Evolutionary conservation across 495 filamentous ascomycete species (phyloP).

Genomic region (Xylaria telfairii): DNA sequence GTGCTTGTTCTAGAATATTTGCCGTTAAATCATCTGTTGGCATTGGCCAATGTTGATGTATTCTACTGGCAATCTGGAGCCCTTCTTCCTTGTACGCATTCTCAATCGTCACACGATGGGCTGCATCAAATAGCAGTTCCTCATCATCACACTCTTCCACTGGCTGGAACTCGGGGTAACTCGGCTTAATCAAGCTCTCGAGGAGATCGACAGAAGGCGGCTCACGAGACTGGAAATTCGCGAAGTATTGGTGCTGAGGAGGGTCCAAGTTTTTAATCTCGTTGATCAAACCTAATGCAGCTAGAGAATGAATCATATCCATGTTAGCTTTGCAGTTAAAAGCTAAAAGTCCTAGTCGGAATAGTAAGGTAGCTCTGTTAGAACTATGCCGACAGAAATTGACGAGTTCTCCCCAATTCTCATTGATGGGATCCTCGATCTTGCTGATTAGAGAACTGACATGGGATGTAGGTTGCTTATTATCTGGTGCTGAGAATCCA

Average conservation of each 20-base stretch:
- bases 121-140: background rate
- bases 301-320: conserved; percentile 36
- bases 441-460: conserved; percentile 40
- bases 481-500: conserved; percentile 37
- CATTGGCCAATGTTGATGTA: conserved; percentile 46
- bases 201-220: conserved; percentile 39
- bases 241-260: conserved; percentile 37
- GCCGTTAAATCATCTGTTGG: conserved; percentile 28
- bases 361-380: conserved; percentile 35
- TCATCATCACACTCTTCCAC: background rate
- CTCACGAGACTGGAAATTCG: conserved; percentile 38
- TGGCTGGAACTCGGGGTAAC: conserved; percentile 19
- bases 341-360: conserved; percentile 36
- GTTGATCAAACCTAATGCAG: conserved; percentile 38
- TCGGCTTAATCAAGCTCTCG: conserved; percentile 27
- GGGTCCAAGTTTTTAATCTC: conserved; percentile 36
- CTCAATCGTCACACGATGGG: conserved; percentile 34
- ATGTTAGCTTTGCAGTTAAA: conserved; percentile 37
- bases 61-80: conserved; percentile 30
- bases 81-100: conserved; percentile 39
- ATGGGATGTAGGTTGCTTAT: conserved; percentile 23
- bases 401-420: conserved; percentile 47
- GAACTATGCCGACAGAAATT: conserved; percentile 35
- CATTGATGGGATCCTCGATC: conserved; percentile 41
- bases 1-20: background rate